Evolutionary conservation across 306 rosid species (phyloP).

Genomic region (Sesbania bispinosa): DNA sequence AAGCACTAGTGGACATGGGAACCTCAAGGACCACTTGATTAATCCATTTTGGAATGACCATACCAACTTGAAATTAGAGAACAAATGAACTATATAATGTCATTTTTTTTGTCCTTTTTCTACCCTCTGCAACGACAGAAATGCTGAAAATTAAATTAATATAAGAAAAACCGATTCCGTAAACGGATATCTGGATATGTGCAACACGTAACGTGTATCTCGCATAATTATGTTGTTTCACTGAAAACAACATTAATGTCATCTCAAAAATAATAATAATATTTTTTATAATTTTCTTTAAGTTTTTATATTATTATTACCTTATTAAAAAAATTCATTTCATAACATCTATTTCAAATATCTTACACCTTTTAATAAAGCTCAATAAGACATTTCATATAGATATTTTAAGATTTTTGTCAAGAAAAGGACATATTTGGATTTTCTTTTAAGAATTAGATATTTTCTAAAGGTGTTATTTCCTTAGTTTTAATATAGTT

Average conservation of each 20-base stretch:
- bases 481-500: too few relatives aligned
- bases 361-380: background rate
- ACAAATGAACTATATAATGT: background rate
- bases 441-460: background rate
- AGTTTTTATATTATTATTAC: background rate
- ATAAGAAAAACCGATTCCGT: background rate
- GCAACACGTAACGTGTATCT: background rate
- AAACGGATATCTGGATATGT: too few relatives aligned
- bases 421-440: background rate
- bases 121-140: background rate
- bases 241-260: background rate
- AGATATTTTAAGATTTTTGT: background rate
- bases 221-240: background rate
- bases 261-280: background rate
- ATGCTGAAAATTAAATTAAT: background rate
- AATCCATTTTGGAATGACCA: background rate
- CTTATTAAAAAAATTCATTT: background rate
- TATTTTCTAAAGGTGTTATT: background rate
- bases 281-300: too few relatives aligned
- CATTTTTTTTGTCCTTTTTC: background rate
- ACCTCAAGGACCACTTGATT: conserved; percentile 10
- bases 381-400: background rate
- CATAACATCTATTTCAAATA: background rate
- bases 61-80: background rate
- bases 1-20: background rate